These are phyloP conservation scores for Trametes cingulata DNA, from an alignment of 768 basidiomycete genomes.

Conservation along the genomic window DNA sequence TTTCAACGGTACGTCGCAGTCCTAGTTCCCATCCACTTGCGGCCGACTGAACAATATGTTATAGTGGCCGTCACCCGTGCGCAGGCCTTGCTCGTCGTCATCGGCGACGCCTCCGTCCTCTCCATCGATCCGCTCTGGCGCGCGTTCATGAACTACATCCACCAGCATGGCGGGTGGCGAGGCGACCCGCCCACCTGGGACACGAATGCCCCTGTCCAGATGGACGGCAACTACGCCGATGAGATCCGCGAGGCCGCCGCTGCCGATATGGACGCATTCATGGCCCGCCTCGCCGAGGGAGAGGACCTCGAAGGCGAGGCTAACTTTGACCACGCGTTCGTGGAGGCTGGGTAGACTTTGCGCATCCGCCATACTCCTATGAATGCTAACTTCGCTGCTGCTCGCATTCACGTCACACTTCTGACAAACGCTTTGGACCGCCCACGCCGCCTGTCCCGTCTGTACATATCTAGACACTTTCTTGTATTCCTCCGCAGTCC, in stretches of 20 bases:
- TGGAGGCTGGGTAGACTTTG: constrained; percentile 1
- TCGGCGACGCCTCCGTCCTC: constrained; percentile 61
- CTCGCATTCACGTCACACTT: no score
- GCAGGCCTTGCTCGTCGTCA: constrained; percentile 59
- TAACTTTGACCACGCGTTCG: constrained; percentile 20
- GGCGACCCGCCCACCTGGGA: constrained; percentile 39
- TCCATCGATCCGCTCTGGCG: constrained; percentile 62
- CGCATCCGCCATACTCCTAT: neutral
- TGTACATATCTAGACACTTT: no score
- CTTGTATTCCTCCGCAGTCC: no score
- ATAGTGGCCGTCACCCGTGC: constrained; percentile 68
- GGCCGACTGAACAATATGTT: neutral
- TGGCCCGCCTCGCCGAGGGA: constrained; percentile 26
- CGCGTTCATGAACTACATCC: constrained; percentile 57
- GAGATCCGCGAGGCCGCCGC: constrained; percentile 29
- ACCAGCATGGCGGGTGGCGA: constrained; percentile 51
- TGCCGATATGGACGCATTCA: constrained; percentile 39
- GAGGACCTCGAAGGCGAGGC: constrained; percentile 21
- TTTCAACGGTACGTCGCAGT: constrained; percentile 55
- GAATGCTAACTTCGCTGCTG: no score
- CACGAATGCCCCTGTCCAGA: constrained; percentile 39
- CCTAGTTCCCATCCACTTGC: neutral
- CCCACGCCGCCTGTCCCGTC: no score
- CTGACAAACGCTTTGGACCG: no score
- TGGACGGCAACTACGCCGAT: constrained; percentile 42